Percentiles rank a stretch among this genome's conserved stretches.
phyloP scores from a whole-genome alignment of 257 asterid species.

The Salvia rosmarinus region DNA sequence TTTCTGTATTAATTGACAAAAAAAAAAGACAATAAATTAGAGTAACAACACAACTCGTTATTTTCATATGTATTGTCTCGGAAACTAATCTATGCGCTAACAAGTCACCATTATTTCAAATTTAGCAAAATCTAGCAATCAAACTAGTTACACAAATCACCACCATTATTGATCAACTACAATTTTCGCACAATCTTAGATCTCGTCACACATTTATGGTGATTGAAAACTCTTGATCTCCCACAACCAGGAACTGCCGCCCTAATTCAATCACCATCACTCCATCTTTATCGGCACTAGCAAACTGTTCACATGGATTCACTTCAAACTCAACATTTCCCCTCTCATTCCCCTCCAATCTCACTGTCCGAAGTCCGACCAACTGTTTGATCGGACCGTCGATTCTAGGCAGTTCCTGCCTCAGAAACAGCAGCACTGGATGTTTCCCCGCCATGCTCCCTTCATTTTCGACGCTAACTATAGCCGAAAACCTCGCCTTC shows the following conservation, averaged over 20 bases:
- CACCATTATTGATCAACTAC: neutral
- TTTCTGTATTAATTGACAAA: no score
- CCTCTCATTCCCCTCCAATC: slow-evolving; percentile 42
- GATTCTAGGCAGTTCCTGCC: slow-evolving; percentile 18
- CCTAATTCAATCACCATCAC: slow-evolving; percentile 58
- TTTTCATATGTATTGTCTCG: no score
- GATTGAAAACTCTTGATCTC: slow-evolving; percentile 50
- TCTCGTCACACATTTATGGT: slow-evolving; percentile 24
- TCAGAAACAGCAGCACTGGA: slow-evolving; percentile 56
- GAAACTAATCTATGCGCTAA: no score
- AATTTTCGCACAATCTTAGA: neutral
- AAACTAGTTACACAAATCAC: neutral
- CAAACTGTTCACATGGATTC: slow-evolving; percentile 57
- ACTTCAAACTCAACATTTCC: slow-evolving; percentile 46
- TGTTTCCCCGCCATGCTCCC: slow-evolving; percentile 65
- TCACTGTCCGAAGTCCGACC: slow-evolving; percentile 59
- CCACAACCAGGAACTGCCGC: slow-evolving; percentile 47
- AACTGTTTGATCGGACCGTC: slow-evolving; percentile 51
- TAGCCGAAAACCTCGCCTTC: slow-evolving; percentile 29
- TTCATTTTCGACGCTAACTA: slow-evolving; percentile 43
- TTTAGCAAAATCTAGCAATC: neutral
- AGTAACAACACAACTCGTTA: no score
- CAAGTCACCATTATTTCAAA: neutral
- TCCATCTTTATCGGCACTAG: slow-evolving; percentile 56
- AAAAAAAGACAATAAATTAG: no score